Base-by-base conservation (phyloP, 768 basidiomycete species). In the Lactarius deliciosus region DNA sequence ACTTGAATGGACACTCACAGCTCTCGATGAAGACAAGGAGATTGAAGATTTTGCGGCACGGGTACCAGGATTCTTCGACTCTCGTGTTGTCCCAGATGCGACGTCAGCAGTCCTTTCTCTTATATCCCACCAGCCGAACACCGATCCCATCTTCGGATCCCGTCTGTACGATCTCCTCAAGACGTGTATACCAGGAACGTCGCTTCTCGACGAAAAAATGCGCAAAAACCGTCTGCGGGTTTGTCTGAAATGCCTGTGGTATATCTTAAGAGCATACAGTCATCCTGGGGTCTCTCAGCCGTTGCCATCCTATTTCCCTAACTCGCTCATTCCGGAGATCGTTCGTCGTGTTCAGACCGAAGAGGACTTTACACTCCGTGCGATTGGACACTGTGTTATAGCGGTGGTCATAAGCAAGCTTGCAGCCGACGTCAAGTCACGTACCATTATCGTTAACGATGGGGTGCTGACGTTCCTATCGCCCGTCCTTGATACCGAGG, bases 41-140 rank as follows among this genome's bases (percentile, higher is more conserved):
- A 40, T 64, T 20, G 57, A 64, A 64, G 45, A 64, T 6, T 64
- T 64, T 10, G 45, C 57, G 1, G 43, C 57, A 30, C 63, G 63
- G 1, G 38, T 64, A 5, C 63, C 63, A 9, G 63, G 63, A 16
- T 64, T 58, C 20, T 58, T 64, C 16, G 63, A 64, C 15, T 64
- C 63, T 2, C 18, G 30, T 10, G 25, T 11, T 10, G 56, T 40
- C 45, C 63, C 63, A 7, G 63, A 64, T 38, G 63, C 63, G 1
- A 47, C 56, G 16, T 50, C 45, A 2, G 25, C 63, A 1, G 38
- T 64, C 20, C 63, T 64, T 40, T 22, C 22, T 1, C 57, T 58
- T 1, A 60, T 41, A 53, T 32, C 30, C 11, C 32, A 57, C 34
- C 34, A 32, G 0, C 34, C 57, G 1, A 32, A 32, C 43, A 36